phyloP scores from a whole-genome alignment of 495 filamentous ascomycete genomes.

The Rostrohypoxylon terebratum region DNA sequence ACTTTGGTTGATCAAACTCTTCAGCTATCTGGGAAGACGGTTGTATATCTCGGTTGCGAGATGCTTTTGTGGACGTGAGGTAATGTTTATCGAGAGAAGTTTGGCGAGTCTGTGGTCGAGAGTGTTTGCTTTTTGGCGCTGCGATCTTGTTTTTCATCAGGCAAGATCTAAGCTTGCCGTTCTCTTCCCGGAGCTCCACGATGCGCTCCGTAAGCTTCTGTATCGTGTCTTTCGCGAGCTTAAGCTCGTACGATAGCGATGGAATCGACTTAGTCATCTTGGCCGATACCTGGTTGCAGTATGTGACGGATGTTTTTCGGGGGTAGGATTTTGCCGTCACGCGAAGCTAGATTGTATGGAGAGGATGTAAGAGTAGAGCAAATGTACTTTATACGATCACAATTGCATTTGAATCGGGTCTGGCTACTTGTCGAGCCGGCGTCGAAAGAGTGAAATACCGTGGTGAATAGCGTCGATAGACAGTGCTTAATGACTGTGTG shows the following conservation, averaged over 20 bases:
- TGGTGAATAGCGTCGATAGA: too few species aligned
- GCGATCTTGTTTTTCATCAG: background rate
- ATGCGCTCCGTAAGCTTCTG: background rate
- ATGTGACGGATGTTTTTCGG: background rate
- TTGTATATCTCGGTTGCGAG: background rate
- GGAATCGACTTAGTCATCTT: conserved; percentile 13
- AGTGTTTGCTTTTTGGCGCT: background rate
- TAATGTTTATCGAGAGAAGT: background rate
- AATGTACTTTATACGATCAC: background rate
- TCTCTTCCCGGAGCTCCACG: background rate
- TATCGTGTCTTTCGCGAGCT: background rate
- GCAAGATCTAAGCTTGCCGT: background rate
- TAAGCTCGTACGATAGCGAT: conserved; percentile 4
- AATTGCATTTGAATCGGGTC: background rate
- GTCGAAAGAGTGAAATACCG: too few species aligned
- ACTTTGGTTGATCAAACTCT: background rate
- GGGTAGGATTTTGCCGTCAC: background rate
- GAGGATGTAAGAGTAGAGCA: background rate
- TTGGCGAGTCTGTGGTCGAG: background rate
- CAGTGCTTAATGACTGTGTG: too few species aligned
- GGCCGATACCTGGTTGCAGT: background rate
- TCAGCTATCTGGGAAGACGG: background rate
- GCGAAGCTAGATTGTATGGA: background rate
- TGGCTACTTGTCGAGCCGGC: background rate
- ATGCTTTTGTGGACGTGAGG: conserved; percentile 1